Evolutionary conservation across 2,329 filamentous ascomycete genomes (phyloP).

Genomic region (Colletotrichum spinosum): DNA sequence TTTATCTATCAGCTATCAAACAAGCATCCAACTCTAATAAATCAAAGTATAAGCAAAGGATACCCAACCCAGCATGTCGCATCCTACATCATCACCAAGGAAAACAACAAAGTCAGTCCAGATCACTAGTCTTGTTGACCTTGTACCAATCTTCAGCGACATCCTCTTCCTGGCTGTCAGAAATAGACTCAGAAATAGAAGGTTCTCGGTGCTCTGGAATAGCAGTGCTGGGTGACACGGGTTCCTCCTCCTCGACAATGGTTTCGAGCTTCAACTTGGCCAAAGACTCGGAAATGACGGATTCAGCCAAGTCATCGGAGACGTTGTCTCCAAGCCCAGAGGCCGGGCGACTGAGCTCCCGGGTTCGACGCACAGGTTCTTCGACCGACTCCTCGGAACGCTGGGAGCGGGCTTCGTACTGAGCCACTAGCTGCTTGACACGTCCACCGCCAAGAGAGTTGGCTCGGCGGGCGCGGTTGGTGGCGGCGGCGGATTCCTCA

Average conservation of each 20-base stretch:
- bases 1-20: no score
- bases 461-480: not conserved
- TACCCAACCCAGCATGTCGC: no score
- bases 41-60: no score
- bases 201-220: not conserved
- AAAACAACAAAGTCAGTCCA: slow-evolving; percentile 4
- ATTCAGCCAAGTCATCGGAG: no score
- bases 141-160: not conserved
- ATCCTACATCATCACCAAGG: not conserved
- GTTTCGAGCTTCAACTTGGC: no score
- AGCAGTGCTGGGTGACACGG: no score
- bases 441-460: not conserved
- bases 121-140: slow-evolving; percentile 7
- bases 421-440: slow-evolving; percentile 22
- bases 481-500: not conserved
- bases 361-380: not conserved
- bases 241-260: no score
- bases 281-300: no score
- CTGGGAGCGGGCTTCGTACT: slow-evolving; percentile 13
- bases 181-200: not conserved
- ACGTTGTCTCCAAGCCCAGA: no score
- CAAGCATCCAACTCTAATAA: no score
- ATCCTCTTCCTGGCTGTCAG: not conserved
- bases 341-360: not conserved
- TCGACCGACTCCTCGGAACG: not conserved